Percentiles rank a stretch among this genome's conserved stretches.
phyloP scores from a whole-genome alignment of 371 early-diverging fungal species.

The Choanephora cucurbitarum region DNA sequence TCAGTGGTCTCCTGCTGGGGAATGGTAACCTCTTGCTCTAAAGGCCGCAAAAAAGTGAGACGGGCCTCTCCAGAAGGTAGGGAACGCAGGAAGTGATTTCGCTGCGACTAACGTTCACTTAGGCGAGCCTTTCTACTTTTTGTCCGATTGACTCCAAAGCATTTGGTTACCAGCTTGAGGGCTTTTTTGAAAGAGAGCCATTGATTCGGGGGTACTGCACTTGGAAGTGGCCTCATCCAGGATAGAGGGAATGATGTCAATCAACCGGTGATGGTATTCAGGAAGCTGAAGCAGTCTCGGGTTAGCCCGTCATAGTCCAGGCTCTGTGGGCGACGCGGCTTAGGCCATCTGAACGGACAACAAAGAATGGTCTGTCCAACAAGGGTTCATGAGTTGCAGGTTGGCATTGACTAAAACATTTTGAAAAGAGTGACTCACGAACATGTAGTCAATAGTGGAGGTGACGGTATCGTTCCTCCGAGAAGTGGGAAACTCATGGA shows the following conservation, averaged over 20 bases:
- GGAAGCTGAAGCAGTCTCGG: neutral
- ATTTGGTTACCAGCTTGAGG: too few relatives aligned
- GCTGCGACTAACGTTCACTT: neutral
- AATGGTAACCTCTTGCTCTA: too few relatives aligned
- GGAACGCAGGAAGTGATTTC: neutral
- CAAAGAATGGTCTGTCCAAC: too few relatives aligned
- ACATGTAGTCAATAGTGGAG: conserved; percentile 5
- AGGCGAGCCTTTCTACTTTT: too few relatives aligned
- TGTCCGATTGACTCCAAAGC: too few relatives aligned
- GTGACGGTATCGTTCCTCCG: neutral
- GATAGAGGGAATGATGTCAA: neutral
- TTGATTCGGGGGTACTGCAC: too few relatives aligned
- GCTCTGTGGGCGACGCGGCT: neutral
- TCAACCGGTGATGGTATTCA: neutral
- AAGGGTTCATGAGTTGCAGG: neutral
- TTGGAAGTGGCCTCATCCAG: too few relatives aligned
- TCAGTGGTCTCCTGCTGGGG: too few relatives aligned
- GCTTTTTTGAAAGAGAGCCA: too few relatives aligned
- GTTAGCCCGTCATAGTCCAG: conserved; percentile 7
- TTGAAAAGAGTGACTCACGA: neutral
- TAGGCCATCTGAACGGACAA: too few relatives aligned
- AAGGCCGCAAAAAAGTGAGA: neutral
- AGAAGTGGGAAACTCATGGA: neutral
- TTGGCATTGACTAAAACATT: neutral
- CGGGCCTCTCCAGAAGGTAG: neutral